phyloP scores from a whole-genome alignment of 108 stramenopile species.

The Conticribra guillardii region DNA sequence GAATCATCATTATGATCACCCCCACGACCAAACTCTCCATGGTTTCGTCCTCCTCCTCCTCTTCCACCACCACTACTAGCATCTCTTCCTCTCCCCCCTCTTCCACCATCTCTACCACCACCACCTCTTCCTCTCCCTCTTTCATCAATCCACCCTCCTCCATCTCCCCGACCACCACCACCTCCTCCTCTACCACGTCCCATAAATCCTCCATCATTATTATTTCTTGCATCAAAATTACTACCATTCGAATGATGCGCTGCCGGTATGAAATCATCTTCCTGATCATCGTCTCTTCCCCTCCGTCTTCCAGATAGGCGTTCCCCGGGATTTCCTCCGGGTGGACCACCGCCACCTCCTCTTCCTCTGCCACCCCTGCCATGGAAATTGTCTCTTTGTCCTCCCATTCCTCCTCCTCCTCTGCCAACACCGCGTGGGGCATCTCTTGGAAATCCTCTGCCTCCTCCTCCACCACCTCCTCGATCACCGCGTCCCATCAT shows the following conservation, averaged over 20 bases:
- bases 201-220: neutral
- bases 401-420: conserved; percentile 11
- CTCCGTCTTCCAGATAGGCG: neutral
- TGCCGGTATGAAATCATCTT: neutral
- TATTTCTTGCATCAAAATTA: too few relatives aligned
- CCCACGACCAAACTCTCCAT: neutral
- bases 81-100: conserved; percentile 15
- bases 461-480: conserved; percentile 4
- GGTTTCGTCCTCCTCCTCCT: neutral
- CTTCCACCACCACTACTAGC: conserved; percentile 14
- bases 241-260: too few relatives aligned
- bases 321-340: neutral
- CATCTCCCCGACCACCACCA: neutral
- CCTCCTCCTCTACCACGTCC: neutral
- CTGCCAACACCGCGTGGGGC: neutral
- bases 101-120: conserved; percentile 6
- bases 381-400: neutral
- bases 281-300: neutral
- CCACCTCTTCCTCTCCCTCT: conserved; percentile 16
- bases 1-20: too few relatives aligned
- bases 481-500: neutral
- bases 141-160: conserved; percentile 11
- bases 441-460: neutral
- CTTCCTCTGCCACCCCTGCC: conserved; percentile 2
- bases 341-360: neutral